phyloP scores from a whole-genome alignment of 139 green algal genomes.

The Diplosphaera chodatii region DNA sequence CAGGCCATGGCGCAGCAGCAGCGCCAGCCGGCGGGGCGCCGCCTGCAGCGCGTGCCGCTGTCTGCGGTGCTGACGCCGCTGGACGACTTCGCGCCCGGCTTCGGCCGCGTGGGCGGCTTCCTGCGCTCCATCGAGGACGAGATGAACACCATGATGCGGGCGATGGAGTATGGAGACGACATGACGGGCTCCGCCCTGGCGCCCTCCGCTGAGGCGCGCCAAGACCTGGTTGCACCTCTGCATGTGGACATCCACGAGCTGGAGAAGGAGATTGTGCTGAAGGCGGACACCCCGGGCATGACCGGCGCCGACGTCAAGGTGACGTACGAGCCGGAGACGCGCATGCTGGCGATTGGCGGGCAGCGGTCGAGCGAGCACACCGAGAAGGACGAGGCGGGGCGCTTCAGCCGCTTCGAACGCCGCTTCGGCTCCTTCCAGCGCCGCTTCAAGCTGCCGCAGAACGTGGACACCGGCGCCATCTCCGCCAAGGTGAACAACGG shows the following conservation, averaged over 20 bases:
- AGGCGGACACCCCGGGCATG: not conserved
- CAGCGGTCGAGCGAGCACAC: not conserved
- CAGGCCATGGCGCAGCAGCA: not conserved
- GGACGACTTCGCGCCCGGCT: not conserved
- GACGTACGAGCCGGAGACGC: not conserved
- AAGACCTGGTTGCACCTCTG: too few relatives aligned
- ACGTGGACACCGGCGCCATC: not conserved
- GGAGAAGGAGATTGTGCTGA: not conserved
- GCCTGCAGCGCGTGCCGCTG: not conserved
- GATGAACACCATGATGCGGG: not conserved
- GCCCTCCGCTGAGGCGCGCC: too few relatives aligned
- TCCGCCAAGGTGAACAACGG: not conserved
- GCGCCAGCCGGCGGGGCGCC: not conserved
- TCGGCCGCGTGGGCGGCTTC: not conserved
- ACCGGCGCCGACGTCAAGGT: not conserved
- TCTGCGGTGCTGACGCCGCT: not conserved
- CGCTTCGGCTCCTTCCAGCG: not conserved
- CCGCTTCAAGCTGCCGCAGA: not conserved
- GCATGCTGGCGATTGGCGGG: not conserved
- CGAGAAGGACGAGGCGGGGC: not conserved
- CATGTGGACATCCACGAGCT: not conserved
- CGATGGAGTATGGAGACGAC: not conserved
- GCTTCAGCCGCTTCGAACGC: not conserved
- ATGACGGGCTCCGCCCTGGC: too few relatives aligned
- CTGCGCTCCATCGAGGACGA: not conserved